These are phyloP conservation scores for Amanita subjunquillea DNA, from an alignment of 768 basidiomycete species.

Conservation along the genomic window DNA sequence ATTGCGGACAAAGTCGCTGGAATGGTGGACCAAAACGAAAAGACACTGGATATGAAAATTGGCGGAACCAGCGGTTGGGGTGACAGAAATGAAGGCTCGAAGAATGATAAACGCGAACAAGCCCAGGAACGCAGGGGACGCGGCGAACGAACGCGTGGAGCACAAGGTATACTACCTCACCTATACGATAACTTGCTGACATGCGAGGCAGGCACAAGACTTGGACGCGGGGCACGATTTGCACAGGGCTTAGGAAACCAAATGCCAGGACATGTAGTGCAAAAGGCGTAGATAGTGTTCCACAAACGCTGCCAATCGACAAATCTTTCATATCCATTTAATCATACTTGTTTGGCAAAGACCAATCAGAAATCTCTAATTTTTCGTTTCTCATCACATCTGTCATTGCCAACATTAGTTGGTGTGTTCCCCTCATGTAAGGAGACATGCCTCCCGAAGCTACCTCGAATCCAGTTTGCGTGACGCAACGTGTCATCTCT, in stretches of 20 bases:
- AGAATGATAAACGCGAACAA: slow-evolving; percentile 77
- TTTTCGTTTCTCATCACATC: slow-evolving; percentile 41
- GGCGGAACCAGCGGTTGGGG: slow-evolving; percentile 56
- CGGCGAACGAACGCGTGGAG: slow-evolving; percentile 55
- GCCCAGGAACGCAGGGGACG: slow-evolving; percentile 69
- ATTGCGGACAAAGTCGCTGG: slow-evolving; percentile 81
- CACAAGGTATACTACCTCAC: slow-evolving; percentile 36
- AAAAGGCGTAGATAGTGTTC: slow-evolving; percentile 16
- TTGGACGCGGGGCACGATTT: slow-evolving; percentile 73
- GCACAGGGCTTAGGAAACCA: slow-evolving; percentile 77
- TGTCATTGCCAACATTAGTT: slow-evolving; percentile 14
- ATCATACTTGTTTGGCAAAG: slow-evolving; percentile 4
- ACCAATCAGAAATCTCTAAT: slow-evolving; percentile 5
- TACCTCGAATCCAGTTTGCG: slow-evolving; percentile 73
- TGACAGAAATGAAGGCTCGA: slow-evolving; percentile 55
- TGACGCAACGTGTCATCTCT: slow-evolving; percentile 56
- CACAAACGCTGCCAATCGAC: neutral
- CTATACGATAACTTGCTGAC: neutral
- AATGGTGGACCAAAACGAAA: slow-evolving; percentile 91
- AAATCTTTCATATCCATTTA: neutral
- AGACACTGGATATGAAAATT: slow-evolving; percentile 75
- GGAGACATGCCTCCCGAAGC: slow-evolving; percentile 41
- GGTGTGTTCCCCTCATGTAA: neutral
- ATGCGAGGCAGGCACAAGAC: slow-evolving; percentile 37
- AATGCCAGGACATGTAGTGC: slow-evolving; percentile 40